Base-by-base conservation (phyloP, 441 rosid genomes). In the Bocquillonia castaneifolia region DNA sequence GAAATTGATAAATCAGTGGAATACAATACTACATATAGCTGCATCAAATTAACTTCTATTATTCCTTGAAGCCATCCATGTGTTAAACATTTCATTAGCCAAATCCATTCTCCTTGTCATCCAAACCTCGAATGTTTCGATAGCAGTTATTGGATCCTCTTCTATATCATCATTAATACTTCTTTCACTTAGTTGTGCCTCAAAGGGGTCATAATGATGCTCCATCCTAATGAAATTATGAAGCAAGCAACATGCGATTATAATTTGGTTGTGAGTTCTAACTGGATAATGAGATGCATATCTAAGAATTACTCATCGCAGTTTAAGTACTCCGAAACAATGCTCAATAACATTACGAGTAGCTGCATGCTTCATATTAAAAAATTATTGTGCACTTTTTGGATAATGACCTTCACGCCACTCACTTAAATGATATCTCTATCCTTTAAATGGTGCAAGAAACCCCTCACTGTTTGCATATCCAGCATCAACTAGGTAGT, bases 391-490 rank as follows among this genome's bases (percentile, higher is more conserved):
- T 7, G 15, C 25, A 34, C 2, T 58, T 58, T 44, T 34, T 29
- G 23, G 61, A 57, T 18, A 18, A 32, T 15, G 26, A 58, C 44
- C 62, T 17, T 34, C 42, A 34, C 1, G 26, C 53, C 25, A 62
- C 18, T 62, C 53, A 62, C 31, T 62, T 1, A 62, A 39, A 15
- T 40, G 51, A 25, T 60, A 60, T 20, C 34, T 2, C 6, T 60
- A 34, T 20, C 51, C 32, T 17, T 22, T 60, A 40, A 10, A 25
- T 0, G n/a, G 51, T 6, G 64, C 51, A 60, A 60, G 51, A 23
- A 60, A 60, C 1, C 64, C 34, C 29, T 60, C 51, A 60, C 13
- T 22, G 13, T 39, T 60, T 60, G 20, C 45, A 42, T 62, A 62
- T 26, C 39, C 17, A 28, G 1, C 53, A 44, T 44, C 53, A 13